Evolutionary conservation across 441 rosid genomes (phyloP).

Genomic region (Croton laevigatus): DNA sequence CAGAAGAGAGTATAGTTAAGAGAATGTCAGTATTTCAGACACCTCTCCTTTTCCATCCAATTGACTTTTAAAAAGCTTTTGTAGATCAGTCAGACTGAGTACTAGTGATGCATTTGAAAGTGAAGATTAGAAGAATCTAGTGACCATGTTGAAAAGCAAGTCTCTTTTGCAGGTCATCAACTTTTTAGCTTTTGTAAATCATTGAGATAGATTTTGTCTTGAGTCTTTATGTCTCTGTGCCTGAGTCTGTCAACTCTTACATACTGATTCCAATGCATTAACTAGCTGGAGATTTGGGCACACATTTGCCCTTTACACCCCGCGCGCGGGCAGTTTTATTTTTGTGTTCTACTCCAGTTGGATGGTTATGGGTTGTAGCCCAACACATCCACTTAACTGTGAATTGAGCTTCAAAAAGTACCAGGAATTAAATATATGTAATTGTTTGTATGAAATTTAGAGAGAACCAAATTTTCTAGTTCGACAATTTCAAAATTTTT

Average conservation of each 20-base stretch:
- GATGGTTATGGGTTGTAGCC: background rate
- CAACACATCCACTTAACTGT: conserved; percentile 2
- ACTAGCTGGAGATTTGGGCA: conserved; percentile 8
- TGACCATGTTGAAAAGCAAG: background rate
- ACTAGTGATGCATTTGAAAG: background rate
- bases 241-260: conserved; percentile 2
- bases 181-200: conserved; percentile 7
- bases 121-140: background rate
- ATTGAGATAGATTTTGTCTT: background rate
- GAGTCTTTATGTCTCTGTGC: background rate
- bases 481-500: background rate
- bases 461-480: background rate
- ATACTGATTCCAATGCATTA: background rate
- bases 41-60: background rate
- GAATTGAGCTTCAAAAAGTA: background rate
- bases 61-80: background rate
- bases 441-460: background rate
- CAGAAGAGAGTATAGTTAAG: background rate
- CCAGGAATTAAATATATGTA: background rate
- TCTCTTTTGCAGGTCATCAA: conserved; percentile 5
- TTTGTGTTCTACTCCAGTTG: background rate
- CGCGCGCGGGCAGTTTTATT: too few relatives aligned
- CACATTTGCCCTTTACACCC: background rate
- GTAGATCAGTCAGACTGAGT: background rate
- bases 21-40: conserved; percentile 1